phyloP scores from a whole-genome alignment of 768 basidiomycete genomes.

The Clathrus columnatus region DNA sequence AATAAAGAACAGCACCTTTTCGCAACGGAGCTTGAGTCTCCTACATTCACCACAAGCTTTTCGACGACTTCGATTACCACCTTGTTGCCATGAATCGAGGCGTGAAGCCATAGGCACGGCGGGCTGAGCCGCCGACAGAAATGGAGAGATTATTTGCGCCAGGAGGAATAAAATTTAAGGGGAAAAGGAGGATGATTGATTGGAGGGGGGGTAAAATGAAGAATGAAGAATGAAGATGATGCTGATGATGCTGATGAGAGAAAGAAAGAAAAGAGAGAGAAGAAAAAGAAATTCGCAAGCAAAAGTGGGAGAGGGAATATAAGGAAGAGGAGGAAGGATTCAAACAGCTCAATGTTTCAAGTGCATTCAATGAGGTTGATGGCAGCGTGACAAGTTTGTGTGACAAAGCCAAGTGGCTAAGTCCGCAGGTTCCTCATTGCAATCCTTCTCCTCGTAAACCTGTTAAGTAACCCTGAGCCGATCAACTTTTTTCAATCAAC shows the following conservation, averaged over 20 bases:
- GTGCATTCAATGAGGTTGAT: neutral
- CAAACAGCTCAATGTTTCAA: neutral
- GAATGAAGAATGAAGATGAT: neutral
- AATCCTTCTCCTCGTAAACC: neutral
- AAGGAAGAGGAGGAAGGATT: neutral
- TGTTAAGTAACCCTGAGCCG: no score
- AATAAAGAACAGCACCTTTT: neutral
- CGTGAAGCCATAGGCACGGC: neutral
- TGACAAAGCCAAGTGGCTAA: neutral
- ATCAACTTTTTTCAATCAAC: no score
- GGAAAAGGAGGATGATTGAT: neutral
- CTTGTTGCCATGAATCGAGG: neutral
- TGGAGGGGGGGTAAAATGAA: neutral
- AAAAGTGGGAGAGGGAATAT: neutral
- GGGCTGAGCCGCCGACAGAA: neutral
- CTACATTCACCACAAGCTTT: conserved; percentile 10
- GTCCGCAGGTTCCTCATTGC: neutral
- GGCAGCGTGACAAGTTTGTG: neutral
- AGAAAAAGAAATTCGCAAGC: neutral
- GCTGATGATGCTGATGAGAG: neutral
- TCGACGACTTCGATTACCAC: conserved; percentile 4
- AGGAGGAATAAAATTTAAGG: neutral
- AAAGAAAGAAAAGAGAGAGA: neutral
- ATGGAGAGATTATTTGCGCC: neutral
- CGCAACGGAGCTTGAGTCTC: conserved; percentile 8